Base-by-base conservation (phyloP, 1,284 basidiomycete genomes). In the Schizophyllum amplum region DNA sequence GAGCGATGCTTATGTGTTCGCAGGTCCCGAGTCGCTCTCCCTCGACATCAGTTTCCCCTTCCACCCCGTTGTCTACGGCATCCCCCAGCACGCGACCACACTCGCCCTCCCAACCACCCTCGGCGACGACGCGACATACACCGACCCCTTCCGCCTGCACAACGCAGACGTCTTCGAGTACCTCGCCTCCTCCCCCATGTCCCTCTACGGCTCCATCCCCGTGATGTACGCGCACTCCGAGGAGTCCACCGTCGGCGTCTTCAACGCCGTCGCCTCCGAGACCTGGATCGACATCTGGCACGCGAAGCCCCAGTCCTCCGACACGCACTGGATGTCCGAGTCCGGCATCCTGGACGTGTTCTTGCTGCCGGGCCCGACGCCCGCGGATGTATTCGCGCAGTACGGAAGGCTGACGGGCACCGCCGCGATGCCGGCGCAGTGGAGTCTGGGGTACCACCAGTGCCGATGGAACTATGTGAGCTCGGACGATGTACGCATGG, bases 151-250 rank as follows among this genome's bases (percentile, higher is more conserved):
- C 73, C 84, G 97, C 24, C 83, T 99, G 15, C 97, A 89, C 77
- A 99, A 99, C 69, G 80, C 91, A 55, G 97, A 99, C 69, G 95
- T 98, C 33, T 99, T 99, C 68, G 96, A 99, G 73, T 98, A 99
- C 71, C 83, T 93, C 24, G 84, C 92, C 0, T 90, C 93, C 59
- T 94, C 92, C 1, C 81, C 94, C 21, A 94, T 97, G 77, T 89
- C 93, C 0, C 83, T 98, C 26, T 96, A 96, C 67, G 94, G 94
- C 50, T 86, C 90, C 15, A 91, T 98, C 26, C 96, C 96, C 1
- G 74, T 98, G 59, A 82, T 99, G 74, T 94, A 99, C 65, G 96
- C 95, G 0, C 95, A 98, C 67, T 87, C 90, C 4, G 74, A 79
- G 25, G 82, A 83, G 15, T 88, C 90, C 1, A 95, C 94, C 4